Evolutionary conservation across 2,329 filamentous ascomycete species (phyloP).

Genomic region (Cordyceps sp.): DNA sequence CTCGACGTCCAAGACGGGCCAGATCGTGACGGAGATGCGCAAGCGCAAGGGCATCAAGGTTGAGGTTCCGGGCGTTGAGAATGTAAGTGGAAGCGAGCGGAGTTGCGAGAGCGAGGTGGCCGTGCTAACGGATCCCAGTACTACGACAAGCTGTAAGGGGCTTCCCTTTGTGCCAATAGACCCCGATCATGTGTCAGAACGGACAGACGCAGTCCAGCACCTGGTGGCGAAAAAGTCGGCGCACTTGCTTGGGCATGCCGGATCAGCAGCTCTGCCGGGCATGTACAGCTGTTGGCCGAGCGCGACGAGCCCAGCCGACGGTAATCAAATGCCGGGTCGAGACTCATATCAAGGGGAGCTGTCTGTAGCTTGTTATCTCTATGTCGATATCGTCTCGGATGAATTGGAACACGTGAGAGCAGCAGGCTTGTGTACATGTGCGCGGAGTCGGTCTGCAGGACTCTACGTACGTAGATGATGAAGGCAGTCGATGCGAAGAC

Average conservation of each 20-base stretch:
- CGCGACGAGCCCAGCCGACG: conserved; percentile 9
- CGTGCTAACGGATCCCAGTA: conserved; percentile 39
- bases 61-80: conserved; percentile 80
- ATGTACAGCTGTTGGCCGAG: conserved; percentile 9
- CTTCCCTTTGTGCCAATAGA: conserved; percentile 26
- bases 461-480: too few relatives aligned
- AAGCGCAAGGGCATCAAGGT: conserved; percentile 99
- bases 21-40: conserved; percentile 75
- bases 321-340: conserved; percentile 17
- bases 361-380: conserved; percentile 20
- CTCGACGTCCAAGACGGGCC: conserved; percentile 61
- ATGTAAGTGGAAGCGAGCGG: conserved; percentile 49
- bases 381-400: conserved; percentile 26
- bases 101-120: background rate
- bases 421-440: too few relatives aligned
- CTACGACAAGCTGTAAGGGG: conserved; percentile 93
- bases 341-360: conserved; percentile 20
- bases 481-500: too few relatives aligned
- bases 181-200: conserved; percentile 24
- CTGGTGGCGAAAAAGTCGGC: conserved; percentile 15
- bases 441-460: too few relatives aligned
- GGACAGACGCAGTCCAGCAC: conserved; percentile 23
- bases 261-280: conserved; percentile 5
- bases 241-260: conserved; percentile 11
- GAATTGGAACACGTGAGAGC: conserved; percentile 21